These are phyloP conservation scores for Chytriomyces hyalinus DNA, from an alignment of 192 early-diverging fungal species.

Conservation along the genomic window DNA sequence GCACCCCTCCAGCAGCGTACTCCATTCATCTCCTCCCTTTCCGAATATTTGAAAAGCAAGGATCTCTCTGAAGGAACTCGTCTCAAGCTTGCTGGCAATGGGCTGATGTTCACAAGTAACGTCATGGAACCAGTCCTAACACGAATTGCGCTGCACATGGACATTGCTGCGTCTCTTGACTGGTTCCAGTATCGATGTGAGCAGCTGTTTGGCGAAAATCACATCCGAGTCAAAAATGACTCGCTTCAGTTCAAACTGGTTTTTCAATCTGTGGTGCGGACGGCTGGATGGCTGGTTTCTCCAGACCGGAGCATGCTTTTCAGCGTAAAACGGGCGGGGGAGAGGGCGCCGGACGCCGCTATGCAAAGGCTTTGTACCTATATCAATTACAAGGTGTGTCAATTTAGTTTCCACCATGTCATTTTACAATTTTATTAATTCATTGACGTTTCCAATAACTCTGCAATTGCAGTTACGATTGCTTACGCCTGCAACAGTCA, in stretches of 20 bases:
- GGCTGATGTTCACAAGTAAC: conserved; percentile 12
- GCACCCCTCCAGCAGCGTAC: background rate
- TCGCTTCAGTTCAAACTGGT: background rate
- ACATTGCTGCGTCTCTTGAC: background rate
- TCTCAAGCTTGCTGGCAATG: background rate
- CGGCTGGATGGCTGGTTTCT: background rate
- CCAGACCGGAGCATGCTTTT: background rate
- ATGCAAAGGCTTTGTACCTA: background rate
- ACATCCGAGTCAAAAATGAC: background rate
- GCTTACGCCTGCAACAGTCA: background rate
- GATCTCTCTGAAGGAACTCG: background rate
- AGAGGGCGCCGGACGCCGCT: background rate
- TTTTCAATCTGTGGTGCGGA: background rate
- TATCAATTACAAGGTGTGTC: background rate
- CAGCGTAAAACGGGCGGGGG: background rate
- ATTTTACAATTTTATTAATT: background rate
- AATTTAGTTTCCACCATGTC: background rate
- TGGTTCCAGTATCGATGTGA: conserved; percentile 1
- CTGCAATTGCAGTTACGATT: background rate
- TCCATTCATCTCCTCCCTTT: background rate
- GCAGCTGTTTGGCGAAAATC: background rate
- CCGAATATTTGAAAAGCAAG: background rate
- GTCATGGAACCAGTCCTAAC: background rate
- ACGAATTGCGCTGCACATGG: background rate
- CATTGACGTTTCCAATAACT: background rate